A percentile compares a stretch with the other conserved stretches of the same genome.
These are phyloP conservation scores for Nannizzia gypsea DNA, from an alignment of 2,329 filamentous ascomycete genomes.

Conservation along the genomic window DNA sequence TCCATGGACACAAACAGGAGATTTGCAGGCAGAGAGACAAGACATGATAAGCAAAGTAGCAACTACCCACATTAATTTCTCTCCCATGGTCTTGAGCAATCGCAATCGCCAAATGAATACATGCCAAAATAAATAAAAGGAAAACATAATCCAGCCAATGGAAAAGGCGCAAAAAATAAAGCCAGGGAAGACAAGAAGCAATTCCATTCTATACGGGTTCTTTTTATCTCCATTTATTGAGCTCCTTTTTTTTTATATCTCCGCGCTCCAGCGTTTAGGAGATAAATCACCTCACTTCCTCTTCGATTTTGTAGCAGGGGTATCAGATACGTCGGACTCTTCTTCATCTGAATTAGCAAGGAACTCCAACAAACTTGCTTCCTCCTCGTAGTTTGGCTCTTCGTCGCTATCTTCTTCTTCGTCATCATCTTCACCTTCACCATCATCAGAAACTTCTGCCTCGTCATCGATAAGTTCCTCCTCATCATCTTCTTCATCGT, in stretches of 20 bases:
- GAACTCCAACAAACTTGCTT: constrained; percentile 37
- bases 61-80: neutral
- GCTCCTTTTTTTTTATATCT: neutral
- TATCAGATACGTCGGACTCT: neutral
- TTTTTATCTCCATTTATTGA: neutral
- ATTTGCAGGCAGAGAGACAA: neutral
- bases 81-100: neutral
- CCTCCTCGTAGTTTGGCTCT: constrained; percentile 50
- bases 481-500: constrained; percentile 35
- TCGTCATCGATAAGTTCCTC: constrained; percentile 36
- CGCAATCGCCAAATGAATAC: neutral
- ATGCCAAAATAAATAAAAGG: neutral
- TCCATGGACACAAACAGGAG: neutral
- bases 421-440: constrained; percentile 34
- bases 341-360: constrained; percentile 38
- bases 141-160: neutral
- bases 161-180: neutral
- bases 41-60: neutral
- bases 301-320: constrained; percentile 1
- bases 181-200: neutral
- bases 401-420: constrained; percentile 41
- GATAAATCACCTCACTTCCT: neutral
- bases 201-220: neutral
- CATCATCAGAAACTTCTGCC: constrained; percentile 32
- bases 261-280: neutral